Conservation (phyloP, 2,329 filamentous ascomycete genomes). For the Colletotrichum lini region DNA sequence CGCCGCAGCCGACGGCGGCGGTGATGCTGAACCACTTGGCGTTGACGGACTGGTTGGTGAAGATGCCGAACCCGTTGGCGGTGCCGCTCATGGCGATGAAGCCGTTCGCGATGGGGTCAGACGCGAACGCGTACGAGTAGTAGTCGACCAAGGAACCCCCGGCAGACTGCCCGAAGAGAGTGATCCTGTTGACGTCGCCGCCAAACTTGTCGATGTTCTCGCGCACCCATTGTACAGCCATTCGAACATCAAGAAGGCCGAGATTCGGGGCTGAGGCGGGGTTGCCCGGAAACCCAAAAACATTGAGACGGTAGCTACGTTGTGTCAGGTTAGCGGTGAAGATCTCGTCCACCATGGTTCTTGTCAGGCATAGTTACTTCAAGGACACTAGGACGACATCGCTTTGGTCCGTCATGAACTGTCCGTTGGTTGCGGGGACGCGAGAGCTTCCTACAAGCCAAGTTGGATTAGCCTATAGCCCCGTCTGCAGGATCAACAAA, state of each 20-base stretch:
- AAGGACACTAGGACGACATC: slow-evolving; percentile 62
- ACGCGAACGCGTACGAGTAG: slow-evolving; percentile 63
- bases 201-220: slow-evolving; percentile 66
- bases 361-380: slow-evolving; percentile 47
- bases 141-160: slow-evolving; percentile 55
- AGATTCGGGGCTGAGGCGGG: slow-evolving; percentile 54
- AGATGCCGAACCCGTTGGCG: slow-evolving; percentile 45
- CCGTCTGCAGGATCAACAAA: too few relatives aligned
- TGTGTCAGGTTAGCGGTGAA: not conserved
- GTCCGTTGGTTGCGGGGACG: slow-evolving; percentile 2
- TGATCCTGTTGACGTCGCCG: slow-evolving; percentile 61
- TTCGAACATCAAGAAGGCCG: slow-evolving; percentile 67
- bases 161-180: slow-evolving; percentile 49
- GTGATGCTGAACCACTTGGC: slow-evolving; percentile 44
- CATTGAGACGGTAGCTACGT: slow-evolving; percentile 56
- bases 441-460: slow-evolving; percentile 56
- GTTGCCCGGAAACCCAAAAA: slow-evolving; percentile 59
- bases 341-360: too few relatives aligned
- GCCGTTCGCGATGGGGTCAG: slow-evolving; percentile 64
- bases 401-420: slow-evolving; percentile 53
- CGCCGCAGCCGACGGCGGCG: slow-evolving; percentile 47
- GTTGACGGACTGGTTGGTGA: slow-evolving; percentile 43
- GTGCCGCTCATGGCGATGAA: slow-evolving; percentile 62
- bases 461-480: not conserved
- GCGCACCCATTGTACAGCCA: slow-evolving; percentile 65